Evolutionary conservation across 495 filamentous ascomycete genomes (phyloP).

Genomic region (Cenococcum geophilum): DNA sequence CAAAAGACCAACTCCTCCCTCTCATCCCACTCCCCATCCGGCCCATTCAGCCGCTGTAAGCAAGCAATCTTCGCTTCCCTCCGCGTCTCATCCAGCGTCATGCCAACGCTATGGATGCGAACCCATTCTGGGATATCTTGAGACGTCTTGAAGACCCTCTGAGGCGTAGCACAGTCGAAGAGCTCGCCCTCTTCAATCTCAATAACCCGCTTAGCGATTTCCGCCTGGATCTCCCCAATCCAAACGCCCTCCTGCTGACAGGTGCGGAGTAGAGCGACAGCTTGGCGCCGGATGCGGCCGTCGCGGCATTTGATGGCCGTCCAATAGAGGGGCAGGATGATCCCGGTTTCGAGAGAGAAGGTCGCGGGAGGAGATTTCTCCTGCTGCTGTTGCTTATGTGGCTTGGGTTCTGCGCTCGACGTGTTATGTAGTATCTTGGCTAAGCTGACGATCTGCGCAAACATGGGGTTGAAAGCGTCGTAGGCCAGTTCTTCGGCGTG

Average conservation of each 20-base stretch:
- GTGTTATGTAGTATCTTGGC: not conserved
- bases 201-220: constrained; percentile 12
- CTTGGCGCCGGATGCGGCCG: constrained; percentile 14
- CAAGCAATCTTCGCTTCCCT: constrained; percentile 8
- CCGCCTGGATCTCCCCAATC: constrained; percentile 17
- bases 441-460: constrained; percentile 19
- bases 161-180: not conserved
- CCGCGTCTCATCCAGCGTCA: constrained; percentile 7
- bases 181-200: constrained; percentile 22
- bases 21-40: constrained; percentile 16
- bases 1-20: constrained; percentile 21
- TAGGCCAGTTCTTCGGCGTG: constrained; percentile 9
- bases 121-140: constrained; percentile 17
- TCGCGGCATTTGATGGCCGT: constrained; percentile 17
- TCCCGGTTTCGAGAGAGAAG: constrained; percentile 22
- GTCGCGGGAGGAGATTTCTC: not conserved
- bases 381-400: not conserved
- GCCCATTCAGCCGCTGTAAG: constrained; percentile 5
- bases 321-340: constrained; percentile 20
- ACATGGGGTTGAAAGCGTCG: constrained; percentile 14
- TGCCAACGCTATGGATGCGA: constrained; percentile 14
- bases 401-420: not conserved
- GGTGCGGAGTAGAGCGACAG: constrained; percentile 8
- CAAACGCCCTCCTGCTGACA: constrained; percentile 23
- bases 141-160: constrained; percentile 3